These are phyloP conservation scores for Phialemonium atrogriseum DNA, from an alignment of 2,329 filamentous ascomycete species.

Conservation along the genomic window DNA sequence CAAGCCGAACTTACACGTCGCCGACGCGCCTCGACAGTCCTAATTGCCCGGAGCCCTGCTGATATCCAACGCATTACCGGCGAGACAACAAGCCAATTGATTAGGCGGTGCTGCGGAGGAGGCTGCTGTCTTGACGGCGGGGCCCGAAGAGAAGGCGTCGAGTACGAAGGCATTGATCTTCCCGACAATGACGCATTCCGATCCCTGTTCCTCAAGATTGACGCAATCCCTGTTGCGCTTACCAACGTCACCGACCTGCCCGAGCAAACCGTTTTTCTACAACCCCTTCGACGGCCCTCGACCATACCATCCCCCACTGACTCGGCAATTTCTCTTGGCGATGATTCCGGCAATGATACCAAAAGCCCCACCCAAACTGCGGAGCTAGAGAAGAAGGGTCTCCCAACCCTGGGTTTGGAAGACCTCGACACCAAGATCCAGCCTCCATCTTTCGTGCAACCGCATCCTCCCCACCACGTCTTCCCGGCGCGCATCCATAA, in stretches of 20 bases:
- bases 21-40: slow-evolving; percentile 60
- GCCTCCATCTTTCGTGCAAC: slow-evolving; percentile 85
- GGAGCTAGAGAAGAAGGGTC: slow-evolving; percentile 13
- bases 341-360: slow-evolving; percentile 13
- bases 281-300: slow-evolving; percentile 40
- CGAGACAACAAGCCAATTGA: slow-evolving; percentile 52
- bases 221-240: slow-evolving; percentile 63
- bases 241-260: slow-evolving; percentile 66
- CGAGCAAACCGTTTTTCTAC: slow-evolving; percentile 64
- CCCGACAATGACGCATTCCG: slow-evolving; percentile 83
- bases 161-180: slow-evolving; percentile 44
- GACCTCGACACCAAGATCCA: slow-evolving; percentile 53
- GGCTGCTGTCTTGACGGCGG: slow-evolving; percentile 51
- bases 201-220: slow-evolving; percentile 68
- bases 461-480: slow-evolving; percentile 87
- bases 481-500: slow-evolving; percentile 82
- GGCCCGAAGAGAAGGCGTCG: slow-evolving; percentile 33
- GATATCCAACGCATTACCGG: slow-evolving; percentile 58
- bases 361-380: slow-evolving; percentile 7
- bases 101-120: slow-evolving; percentile 56
- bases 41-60: slow-evolving; percentile 55
- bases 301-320: slow-evolving; percentile 35
- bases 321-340: slow-evolving; percentile 37
- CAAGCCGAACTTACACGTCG: slow-evolving; percentile 35
- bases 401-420: slow-evolving; percentile 24